A percentile compares a stretch with the other conserved stretches of the same genome.
Evolutionary conservation across 2,329 filamentous ascomycete genomes (phyloP).

Genomic region (Sporothrix sp.): DNA sequence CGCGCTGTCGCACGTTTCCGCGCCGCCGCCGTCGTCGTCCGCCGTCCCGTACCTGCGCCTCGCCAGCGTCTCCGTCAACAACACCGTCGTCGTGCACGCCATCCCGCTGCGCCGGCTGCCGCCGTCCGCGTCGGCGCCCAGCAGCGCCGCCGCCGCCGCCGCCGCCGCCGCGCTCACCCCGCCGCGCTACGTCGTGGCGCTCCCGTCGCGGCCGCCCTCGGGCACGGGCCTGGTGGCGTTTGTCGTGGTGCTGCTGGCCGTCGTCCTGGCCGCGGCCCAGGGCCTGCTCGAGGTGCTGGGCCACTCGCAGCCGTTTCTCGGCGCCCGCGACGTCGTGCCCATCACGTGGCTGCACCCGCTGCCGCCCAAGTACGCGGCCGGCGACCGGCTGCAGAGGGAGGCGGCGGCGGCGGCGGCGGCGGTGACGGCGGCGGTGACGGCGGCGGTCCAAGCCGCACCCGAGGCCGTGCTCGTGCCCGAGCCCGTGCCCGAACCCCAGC

Average conservation of each 20-base stretch:
- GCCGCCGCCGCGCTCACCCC: conserved; percentile 19
- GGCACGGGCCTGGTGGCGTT: conserved; percentile 42
- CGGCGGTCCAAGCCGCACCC: no score
- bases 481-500: no score
- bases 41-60: conserved; percentile 58
- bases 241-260: conserved; percentile 45
- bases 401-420: not conserved
- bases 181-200: conserved; percentile 60
- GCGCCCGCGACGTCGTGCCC: conserved; percentile 47
- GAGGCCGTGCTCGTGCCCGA: no score
- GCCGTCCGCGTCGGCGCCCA: conserved; percentile 27
- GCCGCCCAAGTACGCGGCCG: not conserved
- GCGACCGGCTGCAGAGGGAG: conserved; percentile 3
- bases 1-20: conserved; percentile 46
- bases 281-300: conserved; percentile 56
- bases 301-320: conserved; percentile 44
- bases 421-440: no score
- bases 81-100: conserved; percentile 69
- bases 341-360: conserved; percentile 23
- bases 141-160: conserved; percentile 25
- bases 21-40: conserved; percentile 29
- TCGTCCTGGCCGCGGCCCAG: conserved; percentile 54
- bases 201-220: conserved; percentile 44
- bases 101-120: conserved; percentile 51
- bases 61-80: conserved; percentile 71